Evolutionary conservation across 345 rosid species (phyloP), one percentile per base, ranked within the genome.

Genomic region (Schrenkiella parvula): DNA sequence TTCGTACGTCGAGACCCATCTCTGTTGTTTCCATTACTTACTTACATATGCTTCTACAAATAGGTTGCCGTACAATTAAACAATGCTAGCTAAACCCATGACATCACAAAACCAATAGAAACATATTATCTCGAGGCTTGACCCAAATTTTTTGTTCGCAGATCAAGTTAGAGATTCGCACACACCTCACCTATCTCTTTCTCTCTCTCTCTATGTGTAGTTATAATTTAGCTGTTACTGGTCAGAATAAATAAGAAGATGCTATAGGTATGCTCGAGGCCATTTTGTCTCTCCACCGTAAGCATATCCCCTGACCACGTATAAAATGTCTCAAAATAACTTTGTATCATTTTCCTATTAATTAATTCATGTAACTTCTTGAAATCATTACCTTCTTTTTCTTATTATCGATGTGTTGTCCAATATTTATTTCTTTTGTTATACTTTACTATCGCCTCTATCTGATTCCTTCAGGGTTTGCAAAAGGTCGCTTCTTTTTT

Each of bases 271-370:
- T 60, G 50, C 59, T 74, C 78, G 51, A 61, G 75, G 73, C 42
- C 66, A 79, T 79, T n/a, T n/a, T 79, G 71, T 71, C 77, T 73
- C 47, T 80, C 59, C 44, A 44, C 80, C 64, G 71, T 76, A 73
- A 77, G 56, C 79, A 71, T 75, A 65, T 19, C 25, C 53, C 59
- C 69, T 61, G 57, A 76, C 75, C 34, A 76, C 58, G 53, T 39
- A 47, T 14, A 61, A 28, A 25, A 64, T 62, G 68, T 56, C 60
- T 57, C 52, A 10, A 21, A 2, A 42, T 58, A 78, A n/a, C n/a
- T 68, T 39, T 59, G 47, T n/a, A n/a, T n/a, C 80, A 74, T 59
- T 64, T 74, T 67, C 52, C 22, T 67, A 67, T 67, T 52, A n/a
- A 7, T 41, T 23, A 1, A 19, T 19, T 35, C 15, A 17, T 66